Evolutionary conservation across 2,329 filamentous ascomycete genomes (phyloP).

Genomic region (Venturia asperata): DNA sequence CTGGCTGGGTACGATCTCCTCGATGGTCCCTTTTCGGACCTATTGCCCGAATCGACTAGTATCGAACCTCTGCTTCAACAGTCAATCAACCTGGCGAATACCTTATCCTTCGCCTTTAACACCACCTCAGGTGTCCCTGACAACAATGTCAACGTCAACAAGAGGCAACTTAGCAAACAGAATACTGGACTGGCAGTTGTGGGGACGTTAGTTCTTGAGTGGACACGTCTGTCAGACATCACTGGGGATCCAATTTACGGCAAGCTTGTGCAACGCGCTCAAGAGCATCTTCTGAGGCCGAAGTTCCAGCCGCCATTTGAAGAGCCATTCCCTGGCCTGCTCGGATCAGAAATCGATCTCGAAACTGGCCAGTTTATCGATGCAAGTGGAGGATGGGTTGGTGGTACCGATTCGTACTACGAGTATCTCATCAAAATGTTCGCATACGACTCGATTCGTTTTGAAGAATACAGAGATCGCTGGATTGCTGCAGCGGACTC

Average conservation of each 20-base stretch:
- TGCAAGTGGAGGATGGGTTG: constrained; percentile 65
- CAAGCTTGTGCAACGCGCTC: constrained; percentile 56
- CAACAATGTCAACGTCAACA: constrained; percentile 53
- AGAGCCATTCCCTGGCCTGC: constrained; percentile 70
- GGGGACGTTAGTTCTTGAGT: constrained; percentile 75
- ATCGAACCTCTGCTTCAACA: constrained; percentile 59
- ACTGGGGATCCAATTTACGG: constrained; percentile 62
- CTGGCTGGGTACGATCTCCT: constrained; percentile 70
- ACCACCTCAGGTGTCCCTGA: constrained; percentile 68
- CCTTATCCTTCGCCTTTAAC: constrained; percentile 69
- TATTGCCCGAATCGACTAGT: constrained; percentile 27
- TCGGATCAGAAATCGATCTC: constrained; percentile 62
- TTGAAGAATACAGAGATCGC: constrained; percentile 58
- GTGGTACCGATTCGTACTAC: constrained; percentile 73
- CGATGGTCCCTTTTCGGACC: constrained; percentile 52
- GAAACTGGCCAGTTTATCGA: constrained; percentile 60
- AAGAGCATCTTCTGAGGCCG: constrained; percentile 63
- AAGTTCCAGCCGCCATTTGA: constrained; percentile 44
- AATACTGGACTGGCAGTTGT: constrained; percentile 67
- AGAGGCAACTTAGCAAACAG: constrained; percentile 26
- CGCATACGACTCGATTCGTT: constrained; percentile 63
- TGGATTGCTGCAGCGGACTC: constrained; percentile 73
- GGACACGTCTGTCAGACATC: constrained; percentile 72
- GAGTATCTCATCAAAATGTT: constrained; percentile 92
- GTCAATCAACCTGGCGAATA: constrained; percentile 61